Base-by-base conservation (phyloP, 2,329 filamentous ascomycete species). In the Zymoseptoria ardabiliae region DNA sequence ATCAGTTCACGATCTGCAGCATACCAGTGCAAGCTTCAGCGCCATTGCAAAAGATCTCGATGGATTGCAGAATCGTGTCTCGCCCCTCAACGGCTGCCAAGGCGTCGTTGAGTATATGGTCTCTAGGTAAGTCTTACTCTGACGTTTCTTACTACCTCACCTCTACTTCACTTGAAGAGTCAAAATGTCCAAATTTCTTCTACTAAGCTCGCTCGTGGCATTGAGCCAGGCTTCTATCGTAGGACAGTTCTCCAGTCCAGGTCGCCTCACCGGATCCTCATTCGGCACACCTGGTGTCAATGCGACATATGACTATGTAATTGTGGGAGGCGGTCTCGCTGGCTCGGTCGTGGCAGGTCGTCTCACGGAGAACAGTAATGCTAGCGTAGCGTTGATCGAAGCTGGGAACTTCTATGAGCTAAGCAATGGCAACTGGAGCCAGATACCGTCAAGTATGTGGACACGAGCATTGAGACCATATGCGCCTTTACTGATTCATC, bases 381-480 rank as follows among this genome's bases (percentile, higher is more conserved):
- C 61, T 7, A 54, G 66, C n/a, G 66, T 72, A 5, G 70, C 69
- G 0, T 59, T 72, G 7, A 54, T 72, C 21, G 70, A 73, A 58
- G 70, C 69, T 10, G 71, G 71, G 5, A 59, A 57, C 11, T 72
- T 71, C 61, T 71, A 71, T 49, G 69, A 72, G 57, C 51, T 68
- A 2, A 62, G 55, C 54, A 71, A 70, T 51, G 66, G 69, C 3
- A 73, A 71, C 51, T 58, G 64, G 50, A 69, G 66, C 28, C 60
- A 66, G 28, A 65, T 71, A 5, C 71, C 69, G 8, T 67, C 13
- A 49, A 49, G 19, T 50, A 60, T 21, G 55, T 59, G 13, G 4
- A 9, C 4, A 35, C 30, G 13, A 1, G 30, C 21, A 23, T 17
- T 30, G 11, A 13, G 3, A 4, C 21, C 10, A 3, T 7, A 21